These are phyloP conservation scores for Sporobolus alterniflorus DNA, from an alignment of 202 grass and related monocot species.

Conservation along the genomic window DNA sequence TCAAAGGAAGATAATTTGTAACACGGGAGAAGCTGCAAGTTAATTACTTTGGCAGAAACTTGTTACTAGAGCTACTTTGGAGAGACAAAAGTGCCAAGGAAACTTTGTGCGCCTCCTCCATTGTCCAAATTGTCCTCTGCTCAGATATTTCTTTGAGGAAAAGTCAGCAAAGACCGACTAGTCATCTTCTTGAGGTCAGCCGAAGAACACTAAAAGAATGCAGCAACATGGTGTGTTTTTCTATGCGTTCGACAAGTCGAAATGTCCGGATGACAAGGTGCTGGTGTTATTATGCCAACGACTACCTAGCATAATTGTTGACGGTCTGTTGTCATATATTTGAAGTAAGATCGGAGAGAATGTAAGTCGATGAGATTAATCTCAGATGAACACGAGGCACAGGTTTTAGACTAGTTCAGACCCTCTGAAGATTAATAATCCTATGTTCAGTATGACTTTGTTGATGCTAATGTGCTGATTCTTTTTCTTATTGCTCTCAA, in stretches of 20 bases:
- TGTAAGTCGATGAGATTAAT: too few relatives aligned
- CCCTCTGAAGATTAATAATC: too few relatives aligned
- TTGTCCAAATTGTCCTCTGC: background rate
- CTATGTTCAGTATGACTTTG: too few relatives aligned
- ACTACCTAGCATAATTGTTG: background rate
- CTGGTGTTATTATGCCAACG: background rate
- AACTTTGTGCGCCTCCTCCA: background rate
- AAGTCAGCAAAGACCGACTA: background rate
- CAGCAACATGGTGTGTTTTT: background rate
- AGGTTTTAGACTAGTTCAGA: too few relatives aligned
- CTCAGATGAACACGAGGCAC: too few relatives aligned
- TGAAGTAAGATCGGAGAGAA: too few relatives aligned
- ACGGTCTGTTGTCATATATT: too few relatives aligned
- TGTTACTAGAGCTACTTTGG: background rate
- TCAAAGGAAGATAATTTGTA: background rate
- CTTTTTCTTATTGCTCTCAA: too few relatives aligned
- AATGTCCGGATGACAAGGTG: background rate
- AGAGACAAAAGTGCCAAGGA: background rate
- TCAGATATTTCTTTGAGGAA: background rate
- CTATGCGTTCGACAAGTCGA: background rate
- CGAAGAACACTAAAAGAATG: background rate
- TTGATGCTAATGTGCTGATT: too few relatives aligned
- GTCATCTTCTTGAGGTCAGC: background rate
- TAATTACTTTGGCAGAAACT: background rate
- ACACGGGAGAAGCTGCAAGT: background rate